Percentiles rank a stretch among this genome's conserved stretches.
phyloP scores from a whole-genome alignment of 805 yeast genomes.

The Lachancea nothofagi region DNA sequence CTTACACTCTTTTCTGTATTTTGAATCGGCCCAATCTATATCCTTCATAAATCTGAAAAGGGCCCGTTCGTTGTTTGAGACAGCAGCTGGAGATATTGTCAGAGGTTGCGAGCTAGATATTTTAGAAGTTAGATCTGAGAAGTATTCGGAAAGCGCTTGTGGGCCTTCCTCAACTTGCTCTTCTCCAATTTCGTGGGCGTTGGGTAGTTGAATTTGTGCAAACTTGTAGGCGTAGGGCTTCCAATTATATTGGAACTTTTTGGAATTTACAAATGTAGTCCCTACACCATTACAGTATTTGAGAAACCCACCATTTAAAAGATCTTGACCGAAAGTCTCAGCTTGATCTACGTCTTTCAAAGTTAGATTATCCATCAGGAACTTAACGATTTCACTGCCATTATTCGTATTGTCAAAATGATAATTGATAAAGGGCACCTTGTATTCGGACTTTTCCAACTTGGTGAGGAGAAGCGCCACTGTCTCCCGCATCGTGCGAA shows the following conservation, averaged over 20 bases:
- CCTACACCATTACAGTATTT: slow-evolving; percentile 54
- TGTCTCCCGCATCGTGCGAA: slow-evolving; percentile 35
- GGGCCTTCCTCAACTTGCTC: slow-evolving; percentile 3
- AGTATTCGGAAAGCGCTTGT: slow-evolving; percentile 11
- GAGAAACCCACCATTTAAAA: slow-evolving; percentile 55
- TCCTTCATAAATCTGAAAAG: slow-evolving; percentile 50
- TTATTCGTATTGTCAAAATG: slow-evolving; percentile 29
- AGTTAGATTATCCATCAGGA: slow-evolving; percentile 25
- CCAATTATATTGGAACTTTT: slow-evolving; percentile 78
- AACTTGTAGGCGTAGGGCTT: slow-evolving; percentile 58
- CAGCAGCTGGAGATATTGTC: slow-evolving; percentile 7
- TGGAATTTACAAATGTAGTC: slow-evolving; percentile 67
- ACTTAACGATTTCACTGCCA: slow-evolving; percentile 32
- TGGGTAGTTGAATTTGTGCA: slow-evolving; percentile 35
- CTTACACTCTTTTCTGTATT: slow-evolving; percentile 49
- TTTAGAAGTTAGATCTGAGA: slow-evolving; percentile 15
- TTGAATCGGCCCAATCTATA: slow-evolving; percentile 50
- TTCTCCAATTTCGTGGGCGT: slow-evolving; percentile 4
- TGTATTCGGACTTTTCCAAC: slow-evolving; percentile 50
- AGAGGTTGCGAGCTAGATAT: background rate
- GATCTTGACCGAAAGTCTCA: slow-evolving; percentile 70
- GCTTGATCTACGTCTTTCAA: slow-evolving; percentile 46
- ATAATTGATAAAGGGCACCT: slow-evolving; percentile 52
- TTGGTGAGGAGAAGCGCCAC: slow-evolving; percentile 40
- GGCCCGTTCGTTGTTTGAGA: slow-evolving; percentile 30